Evolutionary conservation across 2,329 filamentous ascomycete species (phyloP), one percentile per base, ranked within the genome.

Genomic region (Lanzia echinophila): DNA sequence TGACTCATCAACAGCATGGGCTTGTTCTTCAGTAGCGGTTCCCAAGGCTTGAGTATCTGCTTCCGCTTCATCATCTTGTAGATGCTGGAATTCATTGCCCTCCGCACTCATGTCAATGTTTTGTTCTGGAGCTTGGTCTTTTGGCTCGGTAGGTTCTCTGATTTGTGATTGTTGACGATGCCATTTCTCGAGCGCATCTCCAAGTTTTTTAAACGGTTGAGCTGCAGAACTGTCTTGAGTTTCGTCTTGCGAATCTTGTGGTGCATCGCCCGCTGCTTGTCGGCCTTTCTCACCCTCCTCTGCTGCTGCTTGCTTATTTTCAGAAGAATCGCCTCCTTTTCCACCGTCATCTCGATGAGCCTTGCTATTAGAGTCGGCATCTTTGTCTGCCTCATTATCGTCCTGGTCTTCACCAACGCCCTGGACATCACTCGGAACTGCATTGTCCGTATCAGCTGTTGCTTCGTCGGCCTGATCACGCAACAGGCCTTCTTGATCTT

Each of bases 21-120:
- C 87, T 68, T 96, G 88, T 24, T 99, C 92, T 58, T 95, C 87
- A 11, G 83, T 87, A 5, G 92, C 89, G 38, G 88, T 86, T 33
- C 94, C 95, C 65, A 99, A 79, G 13, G 94, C 94, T 71, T 99
- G 94, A 1, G 90, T 84, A 67, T 96, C 91, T n/a, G 87, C 82
- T 51, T 85, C 79, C 28, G 84, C 81, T 31, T 94, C 81, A 56
- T 96, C 89, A 60, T 96, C 84, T 57, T 87, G 86, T 3, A 97
- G 75, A 71, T 99, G 94, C 72, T 97, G 90, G 66, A 96, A 96
- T 66, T 96, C 90, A n/a, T 81, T 82, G 65, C 86, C 86, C 58
- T 94, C 84, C n/a, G 83, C 76, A 56, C 88, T 82, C 62, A 68
- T 73, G 60, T 72, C 71, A 42, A 56, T 54, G 11, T 57, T 58